A percentile compares a stretch with the other conserved stretches of the same genome.
These are phyloP conservation scores for Setomelanomma holmii DNA, from an alignment of 2,329 filamentous ascomycete species.

Conservation along the genomic window DNA sequence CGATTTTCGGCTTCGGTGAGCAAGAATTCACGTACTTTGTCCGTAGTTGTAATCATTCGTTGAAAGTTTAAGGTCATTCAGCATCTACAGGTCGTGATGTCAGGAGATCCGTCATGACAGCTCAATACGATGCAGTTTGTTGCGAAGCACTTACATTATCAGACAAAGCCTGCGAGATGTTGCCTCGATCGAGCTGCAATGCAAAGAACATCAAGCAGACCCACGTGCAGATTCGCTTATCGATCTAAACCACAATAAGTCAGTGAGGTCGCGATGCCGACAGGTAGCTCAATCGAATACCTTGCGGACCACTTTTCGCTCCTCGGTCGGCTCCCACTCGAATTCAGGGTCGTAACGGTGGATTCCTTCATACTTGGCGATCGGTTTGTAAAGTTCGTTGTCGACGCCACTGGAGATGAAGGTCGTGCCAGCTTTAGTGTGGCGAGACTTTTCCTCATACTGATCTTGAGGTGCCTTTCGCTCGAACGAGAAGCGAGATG, in stretches of 20 bases:
- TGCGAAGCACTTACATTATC: slow-evolving; percentile 32
- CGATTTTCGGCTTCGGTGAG: neutral
- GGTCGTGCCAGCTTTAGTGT: neutral
- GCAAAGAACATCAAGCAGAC: slow-evolving; percentile 63
- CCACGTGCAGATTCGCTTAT: slow-evolving; percentile 58
- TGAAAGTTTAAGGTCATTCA: slow-evolving; percentile 35
- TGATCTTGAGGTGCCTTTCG: neutral
- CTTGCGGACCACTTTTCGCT: slow-evolving; percentile 61
- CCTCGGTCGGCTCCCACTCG: slow-evolving; percentile 63
- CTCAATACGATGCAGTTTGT: neutral
- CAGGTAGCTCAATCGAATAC: slow-evolving; percentile 30
- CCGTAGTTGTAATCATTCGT: slow-evolving; percentile 47
- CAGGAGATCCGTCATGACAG: no score
- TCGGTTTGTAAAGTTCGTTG: slow-evolving; percentile 3
- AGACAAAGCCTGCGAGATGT: slow-evolving; percentile 48
- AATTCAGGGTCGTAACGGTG: slow-evolving; percentile 65
- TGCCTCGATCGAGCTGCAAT: slow-evolving; percentile 58
- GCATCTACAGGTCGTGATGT: slow-evolving; percentile 8
- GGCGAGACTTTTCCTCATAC: slow-evolving; percentile 2
- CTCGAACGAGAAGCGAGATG: slow-evolving; percentile 2
- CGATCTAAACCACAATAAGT: slow-evolving; percentile 47
- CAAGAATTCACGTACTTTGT: slow-evolving; percentile 22
- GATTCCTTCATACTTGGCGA: slow-evolving; percentile 60
- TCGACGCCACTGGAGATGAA: slow-evolving; percentile 3
- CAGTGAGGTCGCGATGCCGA: neutral